A percentile compares a stretch with the other conserved stretches of the same genome.
Evolutionary conservation across 345 rosid genomes (phyloP).

Genomic region (Triadica sebifera): DNA sequence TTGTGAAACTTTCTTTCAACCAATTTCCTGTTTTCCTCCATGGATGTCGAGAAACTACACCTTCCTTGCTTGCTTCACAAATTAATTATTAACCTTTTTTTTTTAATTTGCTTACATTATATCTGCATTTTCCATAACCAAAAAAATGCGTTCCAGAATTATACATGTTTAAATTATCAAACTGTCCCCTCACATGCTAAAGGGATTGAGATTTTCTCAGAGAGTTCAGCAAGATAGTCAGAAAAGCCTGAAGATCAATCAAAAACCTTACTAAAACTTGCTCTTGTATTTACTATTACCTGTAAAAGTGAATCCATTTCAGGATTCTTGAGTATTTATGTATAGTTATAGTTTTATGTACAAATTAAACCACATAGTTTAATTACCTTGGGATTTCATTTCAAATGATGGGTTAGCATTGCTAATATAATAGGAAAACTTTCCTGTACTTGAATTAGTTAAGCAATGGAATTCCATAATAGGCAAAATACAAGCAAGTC

Average conservation of each 20-base stretch:
- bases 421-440: too few relatives aligned
- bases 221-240: too few relatives aligned
- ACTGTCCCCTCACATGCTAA: constrained; percentile 1
- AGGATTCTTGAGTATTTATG: too few relatives aligned
- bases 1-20: constrained; percentile 23
- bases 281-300: too few relatives aligned
- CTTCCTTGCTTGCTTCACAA: too few relatives aligned
- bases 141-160: not conserved
- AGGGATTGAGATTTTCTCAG: not conserved
- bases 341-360: not conserved
- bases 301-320: too few relatives aligned
- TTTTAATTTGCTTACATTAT: not conserved
- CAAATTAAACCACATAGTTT: not conserved
- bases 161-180: not conserved
- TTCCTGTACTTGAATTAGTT: not conserved
- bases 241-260: too few relatives aligned
- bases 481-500: not conserved
- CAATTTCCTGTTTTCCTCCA: constrained; percentile 9
- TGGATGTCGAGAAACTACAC: too few relatives aligned
- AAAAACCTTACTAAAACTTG: too few relatives aligned
- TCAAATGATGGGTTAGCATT: constrained; percentile 8
- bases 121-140: not conserved
- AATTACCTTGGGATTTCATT: constrained; percentile 2
- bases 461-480: constrained; percentile 19
- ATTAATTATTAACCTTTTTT: too few relatives aligned